A percentile compares a stretch with the other conserved stretches of the same genome.
phyloP scores from a whole-genome alignment of 768 basidiomycete genomes.

The Coprinopsis strossmayeri region DNA sequence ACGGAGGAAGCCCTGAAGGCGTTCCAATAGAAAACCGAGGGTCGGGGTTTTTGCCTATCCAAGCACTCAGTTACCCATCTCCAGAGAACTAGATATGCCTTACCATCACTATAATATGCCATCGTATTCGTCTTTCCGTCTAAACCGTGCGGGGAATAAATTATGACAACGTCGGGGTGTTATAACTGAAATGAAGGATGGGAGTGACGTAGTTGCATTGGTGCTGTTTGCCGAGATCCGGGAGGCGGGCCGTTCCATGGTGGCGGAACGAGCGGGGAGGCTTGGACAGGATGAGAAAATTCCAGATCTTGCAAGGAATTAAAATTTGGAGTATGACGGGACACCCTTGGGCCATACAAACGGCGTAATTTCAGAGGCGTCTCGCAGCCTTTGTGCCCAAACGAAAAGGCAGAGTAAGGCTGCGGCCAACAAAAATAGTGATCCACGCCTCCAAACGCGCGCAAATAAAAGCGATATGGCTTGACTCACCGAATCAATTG shows the following conservation, averaged over 20 bases:
- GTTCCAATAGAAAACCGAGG: slow-evolving; percentile 34
- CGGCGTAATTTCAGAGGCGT: too few species aligned
- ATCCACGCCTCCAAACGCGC: slow-evolving; percentile 2
- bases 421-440: too few species aligned
- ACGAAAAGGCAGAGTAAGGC: too few species aligned
- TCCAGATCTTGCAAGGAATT: too few species aligned
- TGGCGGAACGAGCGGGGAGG: too few species aligned
- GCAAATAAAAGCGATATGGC: slow-evolving; percentile 2
- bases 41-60: slow-evolving; percentile 16
- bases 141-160: too few species aligned
- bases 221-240: not conserved
- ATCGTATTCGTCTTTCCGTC: not conserved
- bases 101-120: slow-evolving; percentile 7
- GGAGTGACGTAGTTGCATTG: slow-evolving; percentile 6
- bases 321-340: too few species aligned
- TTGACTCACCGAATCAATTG: slow-evolving; percentile 4
- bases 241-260: not conserved
- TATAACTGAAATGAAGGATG: not conserved
- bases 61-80: not conserved
- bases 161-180: slow-evolving; percentile 1
- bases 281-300: too few species aligned
- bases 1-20: slow-evolving; percentile 31
- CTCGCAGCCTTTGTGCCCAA: too few species aligned
- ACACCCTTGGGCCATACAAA: too few species aligned
- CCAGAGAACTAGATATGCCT: not conserved